Conservation (phyloP, 257 asterid genomes). For the Cynanchum wilfordii region DNA sequence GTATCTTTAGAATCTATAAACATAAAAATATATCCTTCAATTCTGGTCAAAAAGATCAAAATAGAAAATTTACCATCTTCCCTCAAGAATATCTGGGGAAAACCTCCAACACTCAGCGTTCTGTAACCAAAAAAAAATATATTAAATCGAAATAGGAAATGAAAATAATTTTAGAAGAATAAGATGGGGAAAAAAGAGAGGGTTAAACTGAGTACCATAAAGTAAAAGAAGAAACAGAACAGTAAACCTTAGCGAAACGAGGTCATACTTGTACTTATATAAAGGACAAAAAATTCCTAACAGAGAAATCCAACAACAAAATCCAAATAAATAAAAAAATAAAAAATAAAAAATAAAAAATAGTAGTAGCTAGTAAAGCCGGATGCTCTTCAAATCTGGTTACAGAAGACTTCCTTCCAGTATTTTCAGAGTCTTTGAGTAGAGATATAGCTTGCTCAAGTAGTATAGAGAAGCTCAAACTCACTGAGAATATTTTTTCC, state of each 20-base stretch:
- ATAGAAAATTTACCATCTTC: background rate
- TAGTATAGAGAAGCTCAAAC: slow-evolving; percentile 1
- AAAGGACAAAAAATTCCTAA: background rate
- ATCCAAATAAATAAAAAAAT: background rate
- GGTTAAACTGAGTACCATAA: background rate
- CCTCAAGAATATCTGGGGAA: background rate
- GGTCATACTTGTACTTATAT: background rate
- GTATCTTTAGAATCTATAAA: background rate
- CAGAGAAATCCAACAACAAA: background rate
- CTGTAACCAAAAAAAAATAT: background rate
- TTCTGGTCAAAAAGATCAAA: background rate
- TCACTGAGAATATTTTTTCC: background rate
- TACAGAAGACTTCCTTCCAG: background rate
- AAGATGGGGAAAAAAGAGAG: background rate
- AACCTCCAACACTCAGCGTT: background rate
- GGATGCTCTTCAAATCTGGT: slow-evolving; percentile 5
- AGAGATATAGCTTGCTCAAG: background rate
- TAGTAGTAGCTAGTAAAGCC: background rate
- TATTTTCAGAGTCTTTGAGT: background rate
- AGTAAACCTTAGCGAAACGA: background rate
- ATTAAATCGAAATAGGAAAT: background rate
- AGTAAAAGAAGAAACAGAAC: background rate
- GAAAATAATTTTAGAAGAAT: too few relatives aligned
- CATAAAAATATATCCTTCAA: background rate
- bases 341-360: background rate